phyloP scores from a whole-genome alignment of 495 filamentous ascomycete genomes.

The Acidomyces sp. region DNA sequence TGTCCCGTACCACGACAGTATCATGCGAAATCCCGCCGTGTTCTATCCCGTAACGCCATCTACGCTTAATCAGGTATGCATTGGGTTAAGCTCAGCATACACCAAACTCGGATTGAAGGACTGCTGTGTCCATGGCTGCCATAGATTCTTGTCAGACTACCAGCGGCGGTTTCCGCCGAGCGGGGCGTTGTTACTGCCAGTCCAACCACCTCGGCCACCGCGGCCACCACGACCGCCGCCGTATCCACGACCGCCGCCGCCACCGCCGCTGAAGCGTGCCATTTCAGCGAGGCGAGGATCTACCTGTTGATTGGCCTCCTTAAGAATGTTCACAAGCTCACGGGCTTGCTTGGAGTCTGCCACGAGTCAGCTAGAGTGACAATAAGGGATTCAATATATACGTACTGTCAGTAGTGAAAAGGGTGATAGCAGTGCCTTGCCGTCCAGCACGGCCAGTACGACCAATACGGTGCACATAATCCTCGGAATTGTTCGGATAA shows the following conservation, averaged over 20 bases:
- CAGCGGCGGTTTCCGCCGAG: constrained; percentile 28
- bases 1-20: no score
- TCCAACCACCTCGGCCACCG: constrained; percentile 32
- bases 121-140: no score
- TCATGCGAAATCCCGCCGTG: no score
- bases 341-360: constrained; percentile 91
- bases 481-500: constrained; percentile 92
- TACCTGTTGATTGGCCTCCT: constrained; percentile 96
- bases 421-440: constrained; percentile 35
- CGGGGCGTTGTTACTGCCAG: constrained; percentile 27
- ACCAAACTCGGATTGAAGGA: no score
- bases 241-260: constrained; percentile 33
- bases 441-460: constrained; percentile 36
- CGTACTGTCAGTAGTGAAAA: constrained; percentile 88
- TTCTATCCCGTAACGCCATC: no score
- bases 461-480: constrained; percentile 38
- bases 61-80: no score
- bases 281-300: constrained; percentile 92
- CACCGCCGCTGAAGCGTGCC: constrained; percentile 81
- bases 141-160: no score
- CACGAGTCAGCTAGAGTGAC: neutral
- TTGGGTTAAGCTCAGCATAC: no score
- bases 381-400: constrained; percentile 18
- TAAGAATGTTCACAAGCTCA: constrained; percentile 82
- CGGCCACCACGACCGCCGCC: constrained; percentile 49